phyloP scores from a whole-genome alignment of 2,329 filamentous ascomycete species.

The Penicillium digitatum region DNA sequence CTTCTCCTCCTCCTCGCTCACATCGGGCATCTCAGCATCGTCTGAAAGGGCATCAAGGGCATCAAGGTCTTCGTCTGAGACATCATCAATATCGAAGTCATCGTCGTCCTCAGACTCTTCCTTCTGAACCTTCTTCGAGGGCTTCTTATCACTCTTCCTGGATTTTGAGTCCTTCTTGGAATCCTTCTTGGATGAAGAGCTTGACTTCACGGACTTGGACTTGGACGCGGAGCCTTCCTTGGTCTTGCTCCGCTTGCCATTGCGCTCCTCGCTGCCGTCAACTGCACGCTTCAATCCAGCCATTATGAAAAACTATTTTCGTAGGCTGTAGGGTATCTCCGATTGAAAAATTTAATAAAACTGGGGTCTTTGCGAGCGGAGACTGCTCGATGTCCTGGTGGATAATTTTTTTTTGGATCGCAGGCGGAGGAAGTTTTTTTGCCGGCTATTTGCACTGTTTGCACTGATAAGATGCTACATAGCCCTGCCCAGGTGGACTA shows the following conservation, averaged over 20 bases:
- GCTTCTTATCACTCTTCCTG: constrained; percentile 34
- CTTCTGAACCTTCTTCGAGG: constrained; percentile 32
- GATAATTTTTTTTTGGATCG: constrained; percentile 31
- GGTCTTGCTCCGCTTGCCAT: constrained; percentile 41
- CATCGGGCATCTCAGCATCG: constrained; percentile 37
- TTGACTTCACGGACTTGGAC: constrained; percentile 26
- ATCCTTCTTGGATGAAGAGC: constrained; percentile 9
- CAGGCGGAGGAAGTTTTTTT: constrained; percentile 34
- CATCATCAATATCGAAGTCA: constrained; percentile 55
- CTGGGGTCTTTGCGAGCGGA: constrained; percentile 18
- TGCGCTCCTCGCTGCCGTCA: constrained; percentile 37
- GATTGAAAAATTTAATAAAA: constrained; percentile 6
- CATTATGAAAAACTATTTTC: constrained; percentile 26
- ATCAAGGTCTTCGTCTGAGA: constrained; percentile 38
- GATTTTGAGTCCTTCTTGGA: constrained; percentile 32
- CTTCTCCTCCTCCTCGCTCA: constrained; percentile 41
- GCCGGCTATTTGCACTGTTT: constrained; percentile 31
- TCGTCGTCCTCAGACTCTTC: constrained; percentile 46
- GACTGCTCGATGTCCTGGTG: constrained; percentile 20
- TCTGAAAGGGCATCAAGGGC: constrained; percentile 19
- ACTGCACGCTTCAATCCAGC: constrained; percentile 42
- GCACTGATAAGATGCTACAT: constrained; percentile 25
- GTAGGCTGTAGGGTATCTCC: constrained; percentile 12
- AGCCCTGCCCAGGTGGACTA: neutral
- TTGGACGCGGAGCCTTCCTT: constrained; percentile 30